These are phyloP conservation scores for Simplicillium aogashimaense DNA, from an alignment of 2,329 filamentous ascomycete genomes.

Conservation along the genomic window DNA sequence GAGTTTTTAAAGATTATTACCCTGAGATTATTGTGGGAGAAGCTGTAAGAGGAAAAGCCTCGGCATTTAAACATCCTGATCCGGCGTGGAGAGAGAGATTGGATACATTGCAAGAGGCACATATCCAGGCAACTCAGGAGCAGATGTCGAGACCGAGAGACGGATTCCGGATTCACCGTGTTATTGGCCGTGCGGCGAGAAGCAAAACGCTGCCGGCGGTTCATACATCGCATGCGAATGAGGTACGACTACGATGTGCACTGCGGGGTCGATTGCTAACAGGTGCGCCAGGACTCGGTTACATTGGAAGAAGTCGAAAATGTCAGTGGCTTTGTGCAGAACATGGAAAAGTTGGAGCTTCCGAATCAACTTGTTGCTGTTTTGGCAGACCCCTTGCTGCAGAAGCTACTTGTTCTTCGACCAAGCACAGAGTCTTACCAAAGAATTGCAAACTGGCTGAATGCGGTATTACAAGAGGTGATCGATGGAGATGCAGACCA, in stretches of 20 bases:
- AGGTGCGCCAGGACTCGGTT: conserved; percentile 38
- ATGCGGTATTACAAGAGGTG: conserved; percentile 44
- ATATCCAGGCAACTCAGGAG: conserved; percentile 37
- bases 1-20: conserved; percentile 86
- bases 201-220: conserved; percentile 52
- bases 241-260: conserved; percentile 31
- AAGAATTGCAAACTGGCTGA: conserved; percentile 50
- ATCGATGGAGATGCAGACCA: conserved; percentile 40
- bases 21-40: conserved; percentile 78
- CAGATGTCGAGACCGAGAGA: conserved; percentile 20
- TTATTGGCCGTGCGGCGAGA: conserved; percentile 15
- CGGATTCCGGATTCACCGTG: conserved; percentile 56
- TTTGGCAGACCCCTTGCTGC: conserved; percentile 64
- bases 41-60: conserved; percentile 47
- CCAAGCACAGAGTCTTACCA: conserved; percentile 40
- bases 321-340: conserved; percentile 58
- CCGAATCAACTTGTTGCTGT: conserved; percentile 75
- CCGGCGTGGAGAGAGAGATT: conserved; percentile 62
- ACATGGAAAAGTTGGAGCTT: conserved; percentile 67
- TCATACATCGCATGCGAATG: conserved; percentile 63
- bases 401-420: conserved; percentile 63
- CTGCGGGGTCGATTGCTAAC: conserved; percentile 5
- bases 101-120: conserved; percentile 53
- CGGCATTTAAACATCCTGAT: conserved; percentile 65
- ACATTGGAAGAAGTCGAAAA: conserved; percentile 72